Conservation (phyloP, 441 rosid genomes). For the Gossypium schwendimanii region DNA sequence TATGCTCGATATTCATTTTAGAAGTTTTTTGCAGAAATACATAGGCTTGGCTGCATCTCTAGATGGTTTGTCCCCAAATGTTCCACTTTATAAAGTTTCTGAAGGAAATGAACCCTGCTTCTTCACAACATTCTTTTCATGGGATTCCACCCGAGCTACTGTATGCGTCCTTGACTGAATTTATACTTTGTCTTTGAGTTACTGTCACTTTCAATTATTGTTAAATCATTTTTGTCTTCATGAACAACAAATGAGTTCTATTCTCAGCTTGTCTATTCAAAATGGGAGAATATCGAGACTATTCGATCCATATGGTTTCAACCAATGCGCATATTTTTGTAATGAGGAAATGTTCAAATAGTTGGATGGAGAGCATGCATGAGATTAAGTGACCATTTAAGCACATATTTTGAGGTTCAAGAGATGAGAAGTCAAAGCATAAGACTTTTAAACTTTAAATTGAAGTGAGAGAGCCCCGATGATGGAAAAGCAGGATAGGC, state of each 20-base stretch:
- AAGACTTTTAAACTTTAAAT: not conserved
- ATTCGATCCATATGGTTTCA: not conserved
- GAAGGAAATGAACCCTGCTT: conserved; percentile 97
- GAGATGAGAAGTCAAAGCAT: not conserved
- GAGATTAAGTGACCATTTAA: not conserved
- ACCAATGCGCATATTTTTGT: not conserved
- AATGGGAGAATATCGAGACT: not conserved
- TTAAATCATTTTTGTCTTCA: not conserved
- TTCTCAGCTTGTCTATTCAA: conserved; percentile 3
- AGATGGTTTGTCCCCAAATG: conserved; percentile 71
- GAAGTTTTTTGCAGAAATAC: conserved; percentile 61
- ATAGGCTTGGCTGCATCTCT: conserved; percentile 64
- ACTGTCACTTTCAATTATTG: not conserved
- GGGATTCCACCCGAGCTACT: conserved; percentile 75
- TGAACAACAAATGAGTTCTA: conserved; percentile 2
- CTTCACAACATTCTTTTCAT: conserved; percentile 81
- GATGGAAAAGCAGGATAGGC: not conserved
- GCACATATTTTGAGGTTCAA: not conserved
- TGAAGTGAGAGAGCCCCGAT: not conserved
- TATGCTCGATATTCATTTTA: conserved; percentile 17
- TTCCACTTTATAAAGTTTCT: conserved; percentile 79
- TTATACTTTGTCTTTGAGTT: conserved; percentile 14
- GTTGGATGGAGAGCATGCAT: not conserved
- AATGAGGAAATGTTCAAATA: not conserved
- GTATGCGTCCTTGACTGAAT: conserved; percentile 34